Evolutionary conservation across 805 yeast genomes (phyloP).

Genomic region (Monosporozyma aquatica): DNA sequence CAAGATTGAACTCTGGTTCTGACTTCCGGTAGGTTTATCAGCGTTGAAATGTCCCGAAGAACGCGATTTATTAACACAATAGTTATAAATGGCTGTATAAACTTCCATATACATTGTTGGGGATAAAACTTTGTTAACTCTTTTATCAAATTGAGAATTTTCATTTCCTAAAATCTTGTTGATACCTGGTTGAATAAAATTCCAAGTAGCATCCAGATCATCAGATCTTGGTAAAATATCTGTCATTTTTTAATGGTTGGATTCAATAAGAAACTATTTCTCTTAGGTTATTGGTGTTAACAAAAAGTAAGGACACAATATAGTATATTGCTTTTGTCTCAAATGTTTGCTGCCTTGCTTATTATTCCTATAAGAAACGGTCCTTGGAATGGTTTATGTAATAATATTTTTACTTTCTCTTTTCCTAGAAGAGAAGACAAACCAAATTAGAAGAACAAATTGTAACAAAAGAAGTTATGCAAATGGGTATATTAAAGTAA

Average conservation of each 20-base stretch:
- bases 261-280: too few relatives aligned
- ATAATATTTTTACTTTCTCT: too few relatives aligned
- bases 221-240: conserved; percentile 44
- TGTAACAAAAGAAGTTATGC: too few relatives aligned
- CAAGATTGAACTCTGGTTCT: conserved; percentile 37
- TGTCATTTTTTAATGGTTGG: conserved; percentile 13
- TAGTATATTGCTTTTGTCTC: too few relatives aligned
- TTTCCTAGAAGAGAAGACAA: too few relatives aligned
- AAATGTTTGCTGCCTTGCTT: too few relatives aligned
- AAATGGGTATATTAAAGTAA: too few relatives aligned
- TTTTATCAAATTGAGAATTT: conserved; percentile 27
- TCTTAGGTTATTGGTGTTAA: too few relatives aligned
- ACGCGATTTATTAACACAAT: conserved; percentile 75
- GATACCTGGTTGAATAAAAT: conserved; percentile 67
- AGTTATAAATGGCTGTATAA: conserved; percentile 87
- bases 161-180: conserved; percentile 57
- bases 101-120: conserved; percentile 77
- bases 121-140: conserved; percentile 55
- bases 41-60: conserved; percentile 33
- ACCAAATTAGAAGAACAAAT: too few relatives aligned
- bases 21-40: conserved; percentile 24
- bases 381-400: too few relatives aligned
- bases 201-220: conserved; percentile 65
- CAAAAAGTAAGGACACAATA: too few relatives aligned
- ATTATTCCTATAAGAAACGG: too few relatives aligned